These are phyloP conservation scores for Leccinum fallax DNA, from an alignment of 1,284 basidiomycete genomes.

Conservation along the genomic window DNA sequence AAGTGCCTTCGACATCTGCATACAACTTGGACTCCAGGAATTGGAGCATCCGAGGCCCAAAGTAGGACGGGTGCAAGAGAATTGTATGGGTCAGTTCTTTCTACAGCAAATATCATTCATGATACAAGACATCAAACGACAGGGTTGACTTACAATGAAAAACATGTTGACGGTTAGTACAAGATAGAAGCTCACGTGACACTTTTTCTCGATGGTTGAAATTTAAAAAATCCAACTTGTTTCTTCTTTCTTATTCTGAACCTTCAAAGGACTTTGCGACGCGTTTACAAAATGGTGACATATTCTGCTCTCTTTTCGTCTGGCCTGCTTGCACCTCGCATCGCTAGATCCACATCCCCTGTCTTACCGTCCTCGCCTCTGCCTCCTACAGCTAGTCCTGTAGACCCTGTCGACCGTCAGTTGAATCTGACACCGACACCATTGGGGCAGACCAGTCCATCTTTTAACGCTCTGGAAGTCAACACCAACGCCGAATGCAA, in stretches of 20 bases:
- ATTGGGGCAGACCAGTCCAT: constrained; percentile 12
- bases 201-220: too few species aligned
- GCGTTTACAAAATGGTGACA: constrained; percentile 38
- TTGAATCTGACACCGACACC: constrained; percentile 40
- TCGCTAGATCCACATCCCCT: constrained; percentile 33
- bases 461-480: constrained; percentile 14
- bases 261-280: not conserved
- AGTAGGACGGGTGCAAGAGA: constrained; percentile 96
- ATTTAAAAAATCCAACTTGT: not conserved
- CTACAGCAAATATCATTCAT: constrained; percentile 43
- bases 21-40: constrained; percentile 94
- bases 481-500: constrained; percentile 20
- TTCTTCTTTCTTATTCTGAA: not conserved
- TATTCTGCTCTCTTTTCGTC: constrained; percentile 66
- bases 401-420: constrained; percentile 39
- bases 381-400: constrained; percentile 31
- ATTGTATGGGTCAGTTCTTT: constrained; percentile 96
- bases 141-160: constrained; percentile 63
- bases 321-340: constrained; percentile 52
- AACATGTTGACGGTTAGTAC: constrained; percentile 51
- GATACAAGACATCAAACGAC: not conserved
- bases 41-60: constrained; percentile 92
- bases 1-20: constrained; percentile 96
- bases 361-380: constrained; percentile 40
- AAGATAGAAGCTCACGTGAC: not conserved